These are phyloP conservation scores for Vigna unguiculata DNA, from an alignment of 306 rosid species.

Conservation along the genomic window DNA sequence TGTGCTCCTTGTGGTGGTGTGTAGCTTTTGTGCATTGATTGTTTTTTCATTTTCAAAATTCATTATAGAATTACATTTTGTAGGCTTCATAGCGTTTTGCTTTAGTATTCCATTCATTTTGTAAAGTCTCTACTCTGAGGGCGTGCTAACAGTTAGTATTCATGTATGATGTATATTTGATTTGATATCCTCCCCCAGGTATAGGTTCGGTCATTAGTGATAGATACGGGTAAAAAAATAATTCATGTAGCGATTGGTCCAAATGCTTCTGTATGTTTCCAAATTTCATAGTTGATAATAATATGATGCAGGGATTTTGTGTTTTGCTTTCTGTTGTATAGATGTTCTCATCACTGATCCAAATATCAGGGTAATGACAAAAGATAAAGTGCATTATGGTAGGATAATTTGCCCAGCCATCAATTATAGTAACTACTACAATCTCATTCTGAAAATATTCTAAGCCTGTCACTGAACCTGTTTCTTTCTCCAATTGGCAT, in stretches of 20 bases:
- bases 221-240: constrained; percentile 13
- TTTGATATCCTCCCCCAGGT: constrained; percentile 2
- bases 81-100: constrained; percentile 41
- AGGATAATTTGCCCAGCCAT: not conserved
- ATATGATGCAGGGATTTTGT: constrained; percentile 17
- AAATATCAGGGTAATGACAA: not conserved
- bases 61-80: constrained; percentile 36
- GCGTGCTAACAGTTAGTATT: constrained; percentile 33
- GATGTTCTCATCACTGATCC: constrained; percentile 12
- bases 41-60: constrained; percentile 12
- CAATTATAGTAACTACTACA: not conserved
- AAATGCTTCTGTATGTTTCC: constrained; percentile 19
- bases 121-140: constrained; percentile 30
- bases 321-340: not conserved
- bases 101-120: constrained; percentile 63
- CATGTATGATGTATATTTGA: constrained; percentile 25
- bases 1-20: constrained; percentile 75
- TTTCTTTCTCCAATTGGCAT: not conserved
- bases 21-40: constrained; percentile 45
- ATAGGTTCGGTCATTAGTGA: constrained; percentile 29
- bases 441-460: not conserved
- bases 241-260: constrained; percentile 14
- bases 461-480: not conserved
- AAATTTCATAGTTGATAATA: constrained; percentile 31
- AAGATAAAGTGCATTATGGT: not conserved